A percentile compares a stretch with the other conserved stretches of the same genome.
Evolutionary conservation across 768 basidiomycete genomes (phyloP).

Genomic region (Russula griseocarnosa): DNA sequence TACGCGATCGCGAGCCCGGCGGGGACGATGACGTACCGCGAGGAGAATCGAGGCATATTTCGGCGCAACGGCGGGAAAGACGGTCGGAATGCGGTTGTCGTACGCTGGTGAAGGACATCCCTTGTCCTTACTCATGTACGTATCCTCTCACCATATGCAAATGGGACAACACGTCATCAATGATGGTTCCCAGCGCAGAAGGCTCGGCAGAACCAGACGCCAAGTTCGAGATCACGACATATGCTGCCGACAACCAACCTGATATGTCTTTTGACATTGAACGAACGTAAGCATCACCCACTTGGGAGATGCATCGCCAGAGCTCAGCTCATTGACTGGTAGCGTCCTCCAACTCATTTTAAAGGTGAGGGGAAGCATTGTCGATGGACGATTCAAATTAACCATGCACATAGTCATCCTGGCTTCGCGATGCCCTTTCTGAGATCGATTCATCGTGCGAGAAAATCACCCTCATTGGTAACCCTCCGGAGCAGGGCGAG

Average conservation of each 20-base stretch:
- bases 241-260: constrained; percentile 75
- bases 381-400: constrained; percentile 18
- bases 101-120: constrained; percentile 78
- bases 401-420: constrained; percentile 60
- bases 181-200: constrained; percentile 52
- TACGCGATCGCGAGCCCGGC: constrained; percentile 43
- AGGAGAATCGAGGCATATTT: constrained; percentile 59
- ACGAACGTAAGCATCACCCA: constrained; percentile 45
- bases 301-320: constrained; percentile 12
- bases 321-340: background rate
- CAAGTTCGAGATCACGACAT: constrained; percentile 81
- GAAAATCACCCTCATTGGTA: constrained; percentile 77
- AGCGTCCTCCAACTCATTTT: constrained; percentile 20
- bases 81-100: constrained; percentile 81
- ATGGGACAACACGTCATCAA: background rate
- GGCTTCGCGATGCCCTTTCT: constrained; percentile 88
- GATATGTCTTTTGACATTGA: constrained; percentile 75
- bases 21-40: constrained; percentile 40
- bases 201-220: constrained; percentile 80
- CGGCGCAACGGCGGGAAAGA: constrained; percentile 47
- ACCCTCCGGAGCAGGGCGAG: constrained; percentile 42
- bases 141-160: constrained; percentile 1
- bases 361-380: constrained; percentile 80
- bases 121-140: constrained; percentile 73
- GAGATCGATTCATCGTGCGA: constrained; percentile 89